Base-by-base conservation (phyloP, 2,329 filamentous ascomycete genomes). In the Drechmeria coniospora region DNA sequence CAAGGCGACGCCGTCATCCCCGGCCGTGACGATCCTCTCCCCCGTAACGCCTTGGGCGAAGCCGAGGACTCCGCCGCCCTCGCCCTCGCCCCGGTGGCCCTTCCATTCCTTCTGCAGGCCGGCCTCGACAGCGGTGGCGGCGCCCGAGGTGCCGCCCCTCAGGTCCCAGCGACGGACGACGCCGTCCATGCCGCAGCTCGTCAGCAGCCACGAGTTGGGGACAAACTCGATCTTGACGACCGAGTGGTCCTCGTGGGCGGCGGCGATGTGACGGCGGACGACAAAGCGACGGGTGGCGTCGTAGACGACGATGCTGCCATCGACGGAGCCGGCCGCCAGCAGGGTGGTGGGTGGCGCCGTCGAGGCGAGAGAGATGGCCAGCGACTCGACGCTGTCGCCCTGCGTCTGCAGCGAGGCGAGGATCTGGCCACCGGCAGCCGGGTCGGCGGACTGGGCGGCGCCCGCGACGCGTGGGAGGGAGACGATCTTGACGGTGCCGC, bases 221-320 rank as follows among this genome's bases (percentile, higher is more conserved):
- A 92, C 69, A 45, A 93, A 98, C 34, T 94, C 83, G 4, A 95
- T 74, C 55, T 92, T 87, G 35, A 95, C 87, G 13, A 98, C 82
- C 1, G 82, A 78, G 44, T 79, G 78, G n/a, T 82, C 79, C 38
- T 86, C 79, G 50, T 92, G 87, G 1, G 82, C 86, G 27, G 79
- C 78, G 27, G 68, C 65, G 38, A 95, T 81, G 46, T 84, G 75
- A 30, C 82, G 63, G 28, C 90, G 68, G n/a, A 92, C 72, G 3
- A 84, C 80, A 46, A 93, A 95, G 28, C 80, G 74, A 40, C 90
- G 77, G 23, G 78, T 73, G 0, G 79, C 77, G 53, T 98, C 90
- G 49, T 84, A 94, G 3, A 98, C 67, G 8, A 74, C 80, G 36
- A 98, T 86, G 31, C 59, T 79, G 34, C 77, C 78, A 50, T 80